Base-by-base conservation (phyloP, 768 basidiomycete species). In the Symmetrospora coprosmae region DNA sequence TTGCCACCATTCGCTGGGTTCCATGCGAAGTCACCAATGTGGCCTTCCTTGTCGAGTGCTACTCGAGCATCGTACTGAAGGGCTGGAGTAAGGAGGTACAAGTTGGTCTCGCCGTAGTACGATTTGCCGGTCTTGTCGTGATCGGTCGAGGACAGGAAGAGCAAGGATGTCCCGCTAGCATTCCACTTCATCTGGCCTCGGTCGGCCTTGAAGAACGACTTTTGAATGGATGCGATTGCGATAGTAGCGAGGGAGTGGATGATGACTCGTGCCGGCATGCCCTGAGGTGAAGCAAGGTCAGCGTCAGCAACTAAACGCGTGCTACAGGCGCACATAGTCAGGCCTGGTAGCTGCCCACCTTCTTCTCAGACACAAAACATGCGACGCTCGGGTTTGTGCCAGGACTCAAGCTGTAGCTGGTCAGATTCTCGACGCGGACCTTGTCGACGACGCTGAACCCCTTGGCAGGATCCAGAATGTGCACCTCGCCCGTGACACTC, bases 71-170 rank as follows among this genome's bases (percentile, higher is more conserved):
- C 91, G 67, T 90, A 96, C 66, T 88, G 86, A 16, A 92, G 91
- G 8, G 87, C 84, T 17, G 89, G 82, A 65, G 84, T 89, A 64
- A 97, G 80, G 14, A 96, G 78, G 74, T 92, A 96, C 69, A 99
- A 76, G 51, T 87, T 87, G 2, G 91, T 94, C 76, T 97, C 92
- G 53, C 94, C 94, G 66, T 97, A 99, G 73, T 99, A 99, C 68
- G 84, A 90, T 79, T 87, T 94, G 73, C 92, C 92, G 45, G 87
- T 84, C 71, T 87, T 87, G 70, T 99, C 92, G 52, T 96, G 91
- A 68, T 99, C 94, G 3, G 91, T 92, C 69, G 91, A 88, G 0
- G 92, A 91, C 35, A 96, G 74, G 62, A 96, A 79, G 56, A 99
- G 76, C 1, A 91, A 85, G 69, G 87, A 87, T 0, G 90, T 92